Evolutionary conservation across 306 rosid genomes (phyloP).

Genomic region (Erythrophleum fordii): DNA sequence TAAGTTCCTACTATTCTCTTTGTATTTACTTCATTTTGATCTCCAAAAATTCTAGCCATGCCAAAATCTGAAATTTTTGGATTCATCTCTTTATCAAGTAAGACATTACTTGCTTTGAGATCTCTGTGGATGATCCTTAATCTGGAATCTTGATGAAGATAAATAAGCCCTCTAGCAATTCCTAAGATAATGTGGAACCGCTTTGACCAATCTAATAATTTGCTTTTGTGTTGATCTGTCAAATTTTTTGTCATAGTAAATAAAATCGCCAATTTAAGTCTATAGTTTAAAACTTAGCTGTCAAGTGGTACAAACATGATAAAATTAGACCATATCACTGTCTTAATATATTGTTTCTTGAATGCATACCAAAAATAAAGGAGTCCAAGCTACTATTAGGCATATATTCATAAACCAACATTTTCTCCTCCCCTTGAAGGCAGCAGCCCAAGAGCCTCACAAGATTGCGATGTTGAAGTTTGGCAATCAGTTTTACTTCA

Average conservation of each 20-base stretch:
- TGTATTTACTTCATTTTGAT: slow-evolving; percentile 66
- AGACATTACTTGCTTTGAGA: slow-evolving; percentile 69
- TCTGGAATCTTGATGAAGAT: slow-evolving; percentile 72
- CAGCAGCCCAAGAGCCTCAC: slow-evolving; percentile 64
- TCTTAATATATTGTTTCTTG: not conserved
- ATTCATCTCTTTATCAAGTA: slow-evolving; percentile 61
- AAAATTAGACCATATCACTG: not conserved
- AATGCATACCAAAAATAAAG: slow-evolving; percentile 55
- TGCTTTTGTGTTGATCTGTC: slow-evolving; percentile 47
- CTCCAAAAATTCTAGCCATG: slow-evolving; percentile 66
- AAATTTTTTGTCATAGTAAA: not conserved
- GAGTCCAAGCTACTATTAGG: slow-evolving; percentile 50
- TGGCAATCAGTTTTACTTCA: slow-evolving; percentile 58
- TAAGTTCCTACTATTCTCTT: slow-evolving; percentile 71
- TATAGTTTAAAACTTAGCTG: not conserved
- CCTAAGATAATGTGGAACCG: slow-evolving; percentile 60
- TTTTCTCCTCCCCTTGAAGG: slow-evolving; percentile 52
- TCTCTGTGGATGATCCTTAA: slow-evolving; percentile 67
- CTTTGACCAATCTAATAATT: slow-evolving; percentile 53
- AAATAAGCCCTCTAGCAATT: slow-evolving; percentile 63
- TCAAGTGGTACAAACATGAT: not conserved
- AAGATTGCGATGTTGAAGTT: slow-evolving; percentile 68
- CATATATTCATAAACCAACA: slow-evolving; percentile 55
- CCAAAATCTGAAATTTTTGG: slow-evolving; percentile 82
- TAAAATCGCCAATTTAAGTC: not conserved